Evolutionary conservation across 306 rosid species (phyloP).

Genomic region (Cicer arietinum): DNA sequence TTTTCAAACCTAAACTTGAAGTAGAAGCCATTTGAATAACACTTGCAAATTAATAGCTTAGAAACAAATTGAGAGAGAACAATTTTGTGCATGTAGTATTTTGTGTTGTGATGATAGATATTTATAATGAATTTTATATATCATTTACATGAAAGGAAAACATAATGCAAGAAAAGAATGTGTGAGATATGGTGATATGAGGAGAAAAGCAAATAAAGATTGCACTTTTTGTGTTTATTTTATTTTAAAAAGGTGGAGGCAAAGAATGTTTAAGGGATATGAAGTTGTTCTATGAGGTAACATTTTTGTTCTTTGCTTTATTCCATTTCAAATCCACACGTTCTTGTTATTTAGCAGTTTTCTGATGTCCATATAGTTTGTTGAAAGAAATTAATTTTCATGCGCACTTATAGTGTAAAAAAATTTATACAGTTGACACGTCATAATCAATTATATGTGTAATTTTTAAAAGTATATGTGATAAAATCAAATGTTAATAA

Average conservation of each 20-base stretch:
- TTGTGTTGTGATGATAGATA: conserved; percentile 33
- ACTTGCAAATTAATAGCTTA: conserved; percentile 16
- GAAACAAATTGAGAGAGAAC: conserved; percentile 3
- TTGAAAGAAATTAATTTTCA: too few relatives aligned
- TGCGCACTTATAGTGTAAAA: too few relatives aligned
- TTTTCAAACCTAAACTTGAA: conserved; percentile 53
- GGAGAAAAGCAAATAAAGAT: conserved; percentile 42
- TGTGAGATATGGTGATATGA: conserved; percentile 38
- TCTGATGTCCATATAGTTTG: neutral
- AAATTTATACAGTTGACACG: too few relatives aligned
- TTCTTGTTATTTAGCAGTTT: conserved; percentile 9
- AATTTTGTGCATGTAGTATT: conserved; percentile 25
- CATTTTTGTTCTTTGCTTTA: conserved; percentile 61
- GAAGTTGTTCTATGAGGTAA: conserved; percentile 32
- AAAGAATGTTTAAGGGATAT: conserved; percentile 58
- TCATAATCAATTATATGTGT: too few relatives aligned
- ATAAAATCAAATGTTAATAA: too few relatives aligned
- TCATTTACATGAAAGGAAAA: conserved; percentile 46
- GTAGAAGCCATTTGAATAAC: conserved; percentile 59
- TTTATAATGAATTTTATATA: conserved; percentile 44
- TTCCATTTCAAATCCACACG: conserved; percentile 44
- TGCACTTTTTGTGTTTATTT: conserved; percentile 26
- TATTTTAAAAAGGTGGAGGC: conserved; percentile 45
- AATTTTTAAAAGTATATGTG: too few relatives aligned
- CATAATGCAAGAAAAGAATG: conserved; percentile 74